Percentiles rank a stretch among this genome's conserved stretches.
Evolutionary conservation across 2,329 filamentous ascomycete genomes (phyloP).

Genomic region (Sphaerulina populicola): DNA sequence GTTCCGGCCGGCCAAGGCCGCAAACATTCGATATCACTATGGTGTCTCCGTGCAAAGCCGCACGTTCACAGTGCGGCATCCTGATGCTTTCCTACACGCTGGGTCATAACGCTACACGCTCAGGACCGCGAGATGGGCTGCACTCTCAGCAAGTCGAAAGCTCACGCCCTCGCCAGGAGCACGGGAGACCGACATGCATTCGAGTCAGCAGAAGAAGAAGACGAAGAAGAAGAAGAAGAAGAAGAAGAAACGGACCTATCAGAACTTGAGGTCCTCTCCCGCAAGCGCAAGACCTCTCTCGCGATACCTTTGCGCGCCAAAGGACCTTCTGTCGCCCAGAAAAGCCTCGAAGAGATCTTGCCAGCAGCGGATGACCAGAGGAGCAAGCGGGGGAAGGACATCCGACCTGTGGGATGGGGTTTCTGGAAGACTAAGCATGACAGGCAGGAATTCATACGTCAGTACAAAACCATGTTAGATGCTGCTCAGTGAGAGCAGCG

Average conservation of each 20-base stretch:
- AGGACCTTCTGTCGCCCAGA: not conserved
- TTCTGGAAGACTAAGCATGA: constrained; percentile 12
- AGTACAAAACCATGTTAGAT: not conserved
- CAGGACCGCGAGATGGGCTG: constrained; percentile 3
- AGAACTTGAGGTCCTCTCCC: not conserved
- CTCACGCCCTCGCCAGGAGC: not conserved
- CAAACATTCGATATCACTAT: not conserved
- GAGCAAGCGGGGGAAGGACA: not conserved
- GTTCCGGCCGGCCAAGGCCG: not conserved
- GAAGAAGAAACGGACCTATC: not conserved
- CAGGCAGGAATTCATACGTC: constrained; percentile 17
- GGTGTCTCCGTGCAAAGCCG: not conserved
- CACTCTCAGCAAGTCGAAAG: not conserved
- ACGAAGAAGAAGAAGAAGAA: not conserved
- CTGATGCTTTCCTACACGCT: not conserved
- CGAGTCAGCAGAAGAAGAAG: not conserved
- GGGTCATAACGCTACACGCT: not conserved
- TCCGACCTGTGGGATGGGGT: constrained; percentile 6
- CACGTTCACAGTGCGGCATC: not conserved
- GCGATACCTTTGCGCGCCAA: not conserved
- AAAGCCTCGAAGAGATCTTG: constrained; percentile 7
- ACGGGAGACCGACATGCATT: not conserved
- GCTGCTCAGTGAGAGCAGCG: not conserved
- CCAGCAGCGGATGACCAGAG: constrained; percentile 7
- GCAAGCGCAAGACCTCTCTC: not conserved